Percentiles rank a stretch among this genome's conserved stretches.
phyloP scores from a whole-genome alignment of 495 filamentous ascomycete genomes.

The Aspergillus olivimuriae region DNA sequence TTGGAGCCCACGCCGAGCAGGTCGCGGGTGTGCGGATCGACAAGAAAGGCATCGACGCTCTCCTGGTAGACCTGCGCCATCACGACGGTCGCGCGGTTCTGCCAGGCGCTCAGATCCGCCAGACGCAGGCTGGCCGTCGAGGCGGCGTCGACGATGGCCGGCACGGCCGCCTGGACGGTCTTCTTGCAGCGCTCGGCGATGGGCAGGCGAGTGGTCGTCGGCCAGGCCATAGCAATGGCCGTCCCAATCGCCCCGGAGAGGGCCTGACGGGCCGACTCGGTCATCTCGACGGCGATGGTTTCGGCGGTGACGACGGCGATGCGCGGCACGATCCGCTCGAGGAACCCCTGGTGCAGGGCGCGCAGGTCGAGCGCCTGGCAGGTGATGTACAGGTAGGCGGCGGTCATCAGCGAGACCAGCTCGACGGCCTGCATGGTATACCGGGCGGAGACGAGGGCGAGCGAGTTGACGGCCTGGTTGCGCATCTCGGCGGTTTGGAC shows the following conservation, averaged over 20 bases:
- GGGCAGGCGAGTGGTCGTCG: slow-evolving; percentile 28
- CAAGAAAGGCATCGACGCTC: slow-evolving; percentile 9
- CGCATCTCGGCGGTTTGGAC: slow-evolving; percentile 53
- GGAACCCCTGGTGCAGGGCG: slow-evolving; percentile 19
- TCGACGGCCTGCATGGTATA: slow-evolving; percentile 53
- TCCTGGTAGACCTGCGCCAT: slow-evolving; percentile 9
- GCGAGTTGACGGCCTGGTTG: slow-evolving; percentile 55
- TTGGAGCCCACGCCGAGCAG: slow-evolving; percentile 17
- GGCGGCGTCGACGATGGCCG: slow-evolving; percentile 7
- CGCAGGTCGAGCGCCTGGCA: slow-evolving; percentile 44
- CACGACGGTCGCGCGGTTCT: slow-evolving; percentile 3
- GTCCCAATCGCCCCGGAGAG: neutral
- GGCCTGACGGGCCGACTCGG: neutral
- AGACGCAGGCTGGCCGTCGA: neutral
- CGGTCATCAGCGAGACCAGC: slow-evolving; percentile 46
- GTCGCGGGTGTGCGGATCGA: slow-evolving; percentile 12
- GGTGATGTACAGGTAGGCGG: slow-evolving; percentile 43
- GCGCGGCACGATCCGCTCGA: slow-evolving; percentile 3
- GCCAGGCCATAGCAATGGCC: slow-evolving; percentile 7
- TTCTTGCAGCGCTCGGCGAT: slow-evolving; percentile 35
- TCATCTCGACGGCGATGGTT: neutral
- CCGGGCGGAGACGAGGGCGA: slow-evolving; percentile 51
- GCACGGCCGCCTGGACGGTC: slow-evolving; percentile 9
- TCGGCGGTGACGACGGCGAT: slow-evolving; percentile 1
- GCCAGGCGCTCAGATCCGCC: slow-evolving; percentile 13